Evolutionary conservation across 2,329 filamentous ascomycete genomes (phyloP).

Genomic region (Venturia nashicola): DNA sequence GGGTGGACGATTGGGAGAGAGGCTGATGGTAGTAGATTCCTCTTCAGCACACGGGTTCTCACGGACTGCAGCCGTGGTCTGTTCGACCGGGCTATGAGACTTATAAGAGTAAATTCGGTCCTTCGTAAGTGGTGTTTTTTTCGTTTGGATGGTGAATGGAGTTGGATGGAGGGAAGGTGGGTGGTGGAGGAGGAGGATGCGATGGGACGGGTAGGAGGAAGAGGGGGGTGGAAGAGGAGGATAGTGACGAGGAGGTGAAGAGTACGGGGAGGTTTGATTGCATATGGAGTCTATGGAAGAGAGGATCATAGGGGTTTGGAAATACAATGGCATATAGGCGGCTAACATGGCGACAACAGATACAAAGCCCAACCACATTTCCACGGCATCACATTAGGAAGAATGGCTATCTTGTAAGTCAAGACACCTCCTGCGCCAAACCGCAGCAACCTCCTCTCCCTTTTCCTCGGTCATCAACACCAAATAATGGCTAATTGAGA

Average conservation of each 20-base stretch:
- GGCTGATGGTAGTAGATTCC: background rate
- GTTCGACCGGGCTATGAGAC: slow-evolving; percentile 31
- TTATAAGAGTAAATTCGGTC: slow-evolving; percentile 45
- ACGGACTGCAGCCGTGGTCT: slow-evolving; percentile 21
- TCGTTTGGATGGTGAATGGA: background rate
- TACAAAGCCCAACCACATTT: slow-evolving; percentile 37
- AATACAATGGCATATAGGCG: background rate
- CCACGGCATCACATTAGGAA: slow-evolving; percentile 35
- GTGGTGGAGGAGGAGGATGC: background rate
- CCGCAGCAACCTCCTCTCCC: no score
- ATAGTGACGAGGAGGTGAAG: background rate
- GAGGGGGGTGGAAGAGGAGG: background rate
- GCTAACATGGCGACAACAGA: slow-evolving; percentile 23
- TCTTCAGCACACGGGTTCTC: background rate
- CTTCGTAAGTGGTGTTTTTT: slow-evolving; percentile 34
- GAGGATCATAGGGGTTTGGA: background rate
- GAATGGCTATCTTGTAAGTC: slow-evolving; percentile 33
- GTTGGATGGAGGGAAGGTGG: background rate
- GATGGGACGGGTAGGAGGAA: background rate
- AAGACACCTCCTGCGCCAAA: background rate
- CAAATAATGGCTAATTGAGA: background rate
- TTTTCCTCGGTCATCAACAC: background rate
- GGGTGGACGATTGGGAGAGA: no score
- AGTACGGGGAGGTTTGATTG: no score
- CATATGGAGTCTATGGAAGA: no score